Evolutionary conservation across 2,329 filamentous ascomycete species (phyloP).

Genomic region (Penicillium expansum): DNA sequence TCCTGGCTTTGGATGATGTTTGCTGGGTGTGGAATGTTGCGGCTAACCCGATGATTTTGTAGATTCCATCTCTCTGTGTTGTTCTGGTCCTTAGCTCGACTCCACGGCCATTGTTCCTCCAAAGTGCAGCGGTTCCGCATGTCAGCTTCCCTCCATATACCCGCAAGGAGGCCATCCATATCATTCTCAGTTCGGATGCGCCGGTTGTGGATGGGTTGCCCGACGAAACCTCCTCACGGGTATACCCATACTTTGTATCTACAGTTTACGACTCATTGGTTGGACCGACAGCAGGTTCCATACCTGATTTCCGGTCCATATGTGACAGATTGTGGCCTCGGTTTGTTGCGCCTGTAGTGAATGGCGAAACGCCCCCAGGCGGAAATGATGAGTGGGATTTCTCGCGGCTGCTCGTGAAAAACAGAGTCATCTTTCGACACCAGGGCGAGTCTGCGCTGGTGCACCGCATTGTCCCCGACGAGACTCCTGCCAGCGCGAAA

Average conservation of each 20-base stretch:
- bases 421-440: slow-evolving; percentile 46
- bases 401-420: slow-evolving; percentile 68
- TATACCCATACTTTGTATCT: slow-evolving; percentile 68
- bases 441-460: slow-evolving; percentile 47
- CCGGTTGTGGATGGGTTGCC: slow-evolving; percentile 36
- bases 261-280: slow-evolving; percentile 85
- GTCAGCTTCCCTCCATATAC: slow-evolving; percentile 82
- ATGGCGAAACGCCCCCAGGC: slow-evolving; percentile 56
- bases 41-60: not conserved
- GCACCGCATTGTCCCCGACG: slow-evolving; percentile 40
- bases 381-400: slow-evolving; percentile 68
- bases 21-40: not conserved
- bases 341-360: slow-evolving; percentile 74
- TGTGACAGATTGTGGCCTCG: slow-evolving; percentile 77
- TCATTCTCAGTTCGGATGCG: slow-evolving; percentile 61
- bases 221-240: slow-evolving; percentile 27
- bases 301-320: slow-evolving; percentile 68
- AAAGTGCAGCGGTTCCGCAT: slow-evolving; percentile 68
- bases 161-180: slow-evolving; percentile 73
- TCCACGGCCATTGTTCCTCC: slow-evolving; percentile 67
- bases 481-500: slow-evolving; percentile 15
- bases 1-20: slow-evolving; percentile 10
- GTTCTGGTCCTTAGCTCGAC: slow-evolving; percentile 71
- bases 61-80: slow-evolving; percentile 77
- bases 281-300: slow-evolving; percentile 74